These are phyloP conservation scores for Chytriomyces sp. DNA, from an alignment of 192 early-diverging fungal genomes.

Conservation along the genomic window DNA sequence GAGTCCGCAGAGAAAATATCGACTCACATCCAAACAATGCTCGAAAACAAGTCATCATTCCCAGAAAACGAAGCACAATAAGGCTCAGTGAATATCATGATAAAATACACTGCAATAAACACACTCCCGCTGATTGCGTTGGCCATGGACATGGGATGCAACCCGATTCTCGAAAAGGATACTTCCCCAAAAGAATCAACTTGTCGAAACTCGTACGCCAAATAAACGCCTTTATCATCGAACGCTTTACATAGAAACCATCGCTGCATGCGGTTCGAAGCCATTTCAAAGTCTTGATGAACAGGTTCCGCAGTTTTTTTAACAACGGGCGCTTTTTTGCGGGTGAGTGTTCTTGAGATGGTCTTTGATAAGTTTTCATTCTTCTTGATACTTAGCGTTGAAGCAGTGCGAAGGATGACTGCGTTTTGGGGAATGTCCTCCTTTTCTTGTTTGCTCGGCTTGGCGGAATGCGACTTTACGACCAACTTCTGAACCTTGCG, in stretches of 20 bases:
- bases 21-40: not conserved
- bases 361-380: too few species aligned
- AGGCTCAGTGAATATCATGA: not conserved
- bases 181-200: not conserved
- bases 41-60: not conserved
- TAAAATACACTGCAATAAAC: not conserved
- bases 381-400: too few species aligned
- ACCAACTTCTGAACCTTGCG: too few species aligned
- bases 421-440: too few species aligned
- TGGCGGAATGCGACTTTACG: too few species aligned
- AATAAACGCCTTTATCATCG: not conserved
- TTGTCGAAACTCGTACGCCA: not conserved
- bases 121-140: not conserved
- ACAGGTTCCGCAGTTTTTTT: not conserved
- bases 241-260: not conserved
- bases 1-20: too few species aligned
- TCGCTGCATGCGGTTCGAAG: not conserved
- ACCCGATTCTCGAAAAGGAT: not conserved
- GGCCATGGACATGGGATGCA: constrained; percentile 4
- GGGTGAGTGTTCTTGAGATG: too few species aligned
- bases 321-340: too few species aligned
- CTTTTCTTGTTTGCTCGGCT: too few species aligned
- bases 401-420: too few species aligned
- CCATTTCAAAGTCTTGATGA: not conserved
- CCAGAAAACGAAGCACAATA: not conserved